Evolutionary conservation across 495 filamentous ascomycete genomes (phyloP).

Genomic region (Hypoxylon perforatum): DNA sequence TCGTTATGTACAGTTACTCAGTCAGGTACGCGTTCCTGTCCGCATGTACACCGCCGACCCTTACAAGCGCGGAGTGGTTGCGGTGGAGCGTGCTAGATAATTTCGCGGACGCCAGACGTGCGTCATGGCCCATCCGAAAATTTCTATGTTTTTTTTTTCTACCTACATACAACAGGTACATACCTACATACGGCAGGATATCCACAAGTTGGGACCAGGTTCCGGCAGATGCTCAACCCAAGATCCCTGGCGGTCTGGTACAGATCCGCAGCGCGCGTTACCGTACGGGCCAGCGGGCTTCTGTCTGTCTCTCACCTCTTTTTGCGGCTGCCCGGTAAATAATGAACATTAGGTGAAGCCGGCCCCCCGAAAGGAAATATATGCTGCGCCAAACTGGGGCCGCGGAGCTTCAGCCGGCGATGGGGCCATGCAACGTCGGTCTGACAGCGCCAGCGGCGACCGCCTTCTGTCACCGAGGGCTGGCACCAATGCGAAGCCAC

Average conservation of each 20-base stretch:
- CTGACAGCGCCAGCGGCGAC: slow-evolving; percentile 17
- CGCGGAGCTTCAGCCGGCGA: slow-evolving; percentile 28
- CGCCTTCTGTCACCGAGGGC: neutral
- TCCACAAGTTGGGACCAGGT: neutral
- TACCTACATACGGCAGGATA: neutral
- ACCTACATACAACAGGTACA: neutral
- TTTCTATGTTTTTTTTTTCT: too few species aligned
- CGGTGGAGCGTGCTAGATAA: slow-evolving; percentile 43
- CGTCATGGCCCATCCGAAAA: slow-evolving; percentile 24
- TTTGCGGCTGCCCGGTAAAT: too few species aligned
- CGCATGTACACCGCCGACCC: slow-evolving; percentile 15
- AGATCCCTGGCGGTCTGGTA: slow-evolving; percentile 20
- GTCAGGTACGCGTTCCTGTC: neutral
- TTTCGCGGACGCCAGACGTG: slow-evolving; percentile 38
- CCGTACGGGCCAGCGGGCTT: too few species aligned
- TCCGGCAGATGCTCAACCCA: slow-evolving; percentile 20
- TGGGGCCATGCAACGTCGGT: slow-evolving; percentile 32
- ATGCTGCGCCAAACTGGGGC: neutral
- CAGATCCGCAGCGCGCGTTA: slow-evolving; percentile 17
- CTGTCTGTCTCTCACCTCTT: slow-evolving; percentile 22
- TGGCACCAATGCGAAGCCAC: neutral
- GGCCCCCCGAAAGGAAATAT: neutral
- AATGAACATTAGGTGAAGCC: too few species aligned
- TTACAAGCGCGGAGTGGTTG: slow-evolving; percentile 13
- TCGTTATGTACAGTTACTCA: neutral